Conservation (phyloP, 2,329 filamentous ascomycete species). For the Teratosphaeria destructans region DNA sequence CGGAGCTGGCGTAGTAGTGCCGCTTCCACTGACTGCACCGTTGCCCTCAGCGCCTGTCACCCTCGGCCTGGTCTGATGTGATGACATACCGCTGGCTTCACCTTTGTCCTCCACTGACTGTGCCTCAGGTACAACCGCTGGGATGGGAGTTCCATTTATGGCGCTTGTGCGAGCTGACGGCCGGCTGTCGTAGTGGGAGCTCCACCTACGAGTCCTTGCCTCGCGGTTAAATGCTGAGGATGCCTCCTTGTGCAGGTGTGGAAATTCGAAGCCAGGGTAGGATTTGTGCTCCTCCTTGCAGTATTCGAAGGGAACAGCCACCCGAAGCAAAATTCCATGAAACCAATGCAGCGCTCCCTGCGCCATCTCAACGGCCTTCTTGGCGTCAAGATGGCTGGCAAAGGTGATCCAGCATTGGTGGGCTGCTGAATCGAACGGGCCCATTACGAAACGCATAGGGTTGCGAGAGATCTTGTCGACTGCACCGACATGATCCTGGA, state of each 20-base stretch:
- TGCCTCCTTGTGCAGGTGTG: neutral
- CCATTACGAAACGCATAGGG: neutral
- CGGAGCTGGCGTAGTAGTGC: neutral
- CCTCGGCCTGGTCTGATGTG: neutral
- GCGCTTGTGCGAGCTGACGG: neutral
- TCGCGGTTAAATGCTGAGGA: neutral
- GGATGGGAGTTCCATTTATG: neutral
- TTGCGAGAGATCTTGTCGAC: neutral
- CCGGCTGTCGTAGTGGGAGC: neutral
- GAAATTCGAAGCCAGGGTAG: slow-evolving; percentile 2
- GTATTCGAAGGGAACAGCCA: slow-evolving; percentile 8
- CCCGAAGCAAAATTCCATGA: neutral
- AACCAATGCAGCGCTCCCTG: neutral
- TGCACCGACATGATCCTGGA: neutral
- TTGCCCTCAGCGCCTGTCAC: neutral
- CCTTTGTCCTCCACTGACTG: neutral
- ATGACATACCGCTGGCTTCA: neutral
- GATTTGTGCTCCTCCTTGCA: slow-evolving; percentile 1
- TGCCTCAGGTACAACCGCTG: neutral
- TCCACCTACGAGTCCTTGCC: neutral
- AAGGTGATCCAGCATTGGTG: slow-evolving; percentile 1
- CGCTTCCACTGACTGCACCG: neutral
- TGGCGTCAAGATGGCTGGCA: neutral
- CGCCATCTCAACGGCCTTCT: neutral
- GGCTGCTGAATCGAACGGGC: neutral